These are phyloP conservation scores for Flaveria bidentis DNA, from an alignment of 129 eudicot genomes.

Conservation along the genomic window DNA sequence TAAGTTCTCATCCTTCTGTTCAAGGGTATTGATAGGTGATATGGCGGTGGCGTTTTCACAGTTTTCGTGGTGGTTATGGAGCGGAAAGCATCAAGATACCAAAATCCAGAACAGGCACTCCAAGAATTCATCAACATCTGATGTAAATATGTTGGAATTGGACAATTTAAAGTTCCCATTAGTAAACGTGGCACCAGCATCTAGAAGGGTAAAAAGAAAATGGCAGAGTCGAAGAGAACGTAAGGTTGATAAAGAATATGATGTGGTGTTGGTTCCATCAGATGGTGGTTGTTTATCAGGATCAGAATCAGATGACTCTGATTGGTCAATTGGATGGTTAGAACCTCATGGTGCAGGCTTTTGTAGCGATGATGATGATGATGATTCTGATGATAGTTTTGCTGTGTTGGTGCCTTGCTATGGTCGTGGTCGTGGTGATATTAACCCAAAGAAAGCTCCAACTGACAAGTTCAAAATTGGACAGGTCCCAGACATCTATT, in stretches of 20 bases:
- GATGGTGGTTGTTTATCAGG: slow-evolving; percentile 86
- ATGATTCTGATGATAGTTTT: slow-evolving; percentile 62
- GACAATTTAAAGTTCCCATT: slow-evolving; percentile 51
- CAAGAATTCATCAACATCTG: slow-evolving; percentile 46
- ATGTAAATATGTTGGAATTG: slow-evolving; percentile 39
- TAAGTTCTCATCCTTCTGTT: slow-evolving; percentile 3
- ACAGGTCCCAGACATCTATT: slow-evolving; percentile 40
- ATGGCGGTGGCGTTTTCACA: slow-evolving; percentile 64
- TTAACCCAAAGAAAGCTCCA: slow-evolving; percentile 28
- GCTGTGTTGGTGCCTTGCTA: slow-evolving; percentile 83
- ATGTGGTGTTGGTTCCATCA: slow-evolving; percentile 75
- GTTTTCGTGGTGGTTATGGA: slow-evolving; percentile 71
- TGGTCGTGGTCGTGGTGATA: slow-evolving; percentile 50
- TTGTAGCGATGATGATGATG: slow-evolving; percentile 68
- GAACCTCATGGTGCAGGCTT: slow-evolving; percentile 87
- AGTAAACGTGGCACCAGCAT: slow-evolving; percentile 37
- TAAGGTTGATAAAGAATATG: slow-evolving; percentile 70
- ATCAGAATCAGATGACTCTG: slow-evolving; percentile 89
- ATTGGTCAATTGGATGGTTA: slow-evolving; percentile 92
- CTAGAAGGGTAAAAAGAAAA: slow-evolving; percentile 57
- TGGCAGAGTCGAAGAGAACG: slow-evolving; percentile 74
- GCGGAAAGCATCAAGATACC: slow-evolving; percentile 61
- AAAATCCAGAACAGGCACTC: slow-evolving; percentile 37
- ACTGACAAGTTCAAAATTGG: slow-evolving; percentile 44
- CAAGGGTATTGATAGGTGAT: slow-evolving; percentile 14